Evolutionary conservation across 2,329 filamentous ascomycete species (phyloP).

Genomic region (Fusarium sp.): DNA sequence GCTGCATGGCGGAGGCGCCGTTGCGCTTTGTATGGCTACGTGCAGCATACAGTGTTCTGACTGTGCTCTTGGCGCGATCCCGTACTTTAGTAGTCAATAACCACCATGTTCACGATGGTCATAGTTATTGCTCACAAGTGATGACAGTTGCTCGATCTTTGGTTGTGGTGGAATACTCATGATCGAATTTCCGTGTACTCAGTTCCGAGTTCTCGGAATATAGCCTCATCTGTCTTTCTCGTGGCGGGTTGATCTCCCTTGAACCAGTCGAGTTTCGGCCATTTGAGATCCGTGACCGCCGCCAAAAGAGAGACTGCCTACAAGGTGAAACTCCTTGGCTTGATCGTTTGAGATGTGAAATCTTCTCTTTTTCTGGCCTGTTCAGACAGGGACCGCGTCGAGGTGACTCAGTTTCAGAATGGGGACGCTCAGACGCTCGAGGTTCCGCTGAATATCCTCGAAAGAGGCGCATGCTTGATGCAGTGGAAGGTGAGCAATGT

Average conservation of each 20-base stretch:
- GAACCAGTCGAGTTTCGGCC: slow-evolving; percentile 5
- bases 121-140: background rate
- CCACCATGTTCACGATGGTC: background rate
- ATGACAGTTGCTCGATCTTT: background rate
- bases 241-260: slow-evolving; percentile 10
- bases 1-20: slow-evolving; percentile 44
- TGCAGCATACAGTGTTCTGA: slow-evolving; percentile 36
- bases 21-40: slow-evolving; percentile 29
- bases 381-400: slow-evolving; percentile 28
- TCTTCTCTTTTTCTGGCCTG: slow-evolving; percentile 5
- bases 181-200: background rate
- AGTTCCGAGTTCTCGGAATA: slow-evolving; percentile 10
- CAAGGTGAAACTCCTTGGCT: slow-evolving; percentile 21
- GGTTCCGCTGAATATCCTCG: slow-evolving; percentile 17
- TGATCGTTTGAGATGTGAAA: slow-evolving; percentile 6
- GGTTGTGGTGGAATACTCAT: background rate
- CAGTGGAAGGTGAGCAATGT: slow-evolving; percentile 28
- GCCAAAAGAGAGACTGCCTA: slow-evolving; percentile 6
- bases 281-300: slow-evolving; percentile 1
- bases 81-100: background rate
- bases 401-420: slow-evolving; percentile 47
- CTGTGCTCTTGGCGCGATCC: slow-evolving; percentile 25
- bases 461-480: slow-evolving; percentile 30
- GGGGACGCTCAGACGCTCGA: slow-evolving; percentile 33
- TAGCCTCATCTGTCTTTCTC: background rate